Evolutionary conservation across 345 rosid genomes (phyloP), one percentile per base, ranked within the genome.

Genomic region (Salix viminalis): DNA sequence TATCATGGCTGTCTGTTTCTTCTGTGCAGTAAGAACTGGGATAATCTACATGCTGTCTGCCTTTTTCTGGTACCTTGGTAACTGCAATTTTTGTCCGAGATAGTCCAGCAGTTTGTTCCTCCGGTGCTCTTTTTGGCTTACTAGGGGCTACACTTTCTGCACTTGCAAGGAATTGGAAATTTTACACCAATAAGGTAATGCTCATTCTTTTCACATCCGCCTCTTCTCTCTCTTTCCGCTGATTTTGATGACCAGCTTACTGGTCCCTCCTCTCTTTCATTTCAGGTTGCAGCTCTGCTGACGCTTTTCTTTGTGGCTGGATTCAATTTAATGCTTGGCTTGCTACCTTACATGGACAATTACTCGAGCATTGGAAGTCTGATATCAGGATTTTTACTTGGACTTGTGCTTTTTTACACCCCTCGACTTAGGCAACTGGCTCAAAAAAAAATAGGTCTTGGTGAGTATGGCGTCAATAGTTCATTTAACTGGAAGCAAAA

Each of bases 291-390:
- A 65, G 93, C 94, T 77, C 74, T 95, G 58, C 68, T 82, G 74
- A 81, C 85, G 6, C 84, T 92, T 75, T 41, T 83, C 76, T 76
- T 81, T 64, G 75, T 90, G 83, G 81, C 83, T 77, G 28, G 70
- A 9, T 80, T 86, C 80, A 91, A 95, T 79, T 83, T 90, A 71
- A 79, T 83, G 74, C 77, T 91, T 65, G 94, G 99, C 30, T 85
- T 95, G 85, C 90, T 94, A 39, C 97, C 97, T 44, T 88, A 81
- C 69, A 67, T 87, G 41, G 90, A 84, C 86, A 95, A 90, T 74
- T 92, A 90, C 71, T 85, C 97, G 19, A 91, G 83, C 82, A 85
- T 89, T 65, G 99, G 95, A 26, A 97, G 97, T 58, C 83, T 95
- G 76, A 54, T 90, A 58, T 87, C 97, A 21, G 97, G 97, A 71